Evolutionary conservation across 179 eudicot genomes (phyloP), one percentile per base, ranked within the genome.

Genomic region (Beta macrorhiza): DNA sequence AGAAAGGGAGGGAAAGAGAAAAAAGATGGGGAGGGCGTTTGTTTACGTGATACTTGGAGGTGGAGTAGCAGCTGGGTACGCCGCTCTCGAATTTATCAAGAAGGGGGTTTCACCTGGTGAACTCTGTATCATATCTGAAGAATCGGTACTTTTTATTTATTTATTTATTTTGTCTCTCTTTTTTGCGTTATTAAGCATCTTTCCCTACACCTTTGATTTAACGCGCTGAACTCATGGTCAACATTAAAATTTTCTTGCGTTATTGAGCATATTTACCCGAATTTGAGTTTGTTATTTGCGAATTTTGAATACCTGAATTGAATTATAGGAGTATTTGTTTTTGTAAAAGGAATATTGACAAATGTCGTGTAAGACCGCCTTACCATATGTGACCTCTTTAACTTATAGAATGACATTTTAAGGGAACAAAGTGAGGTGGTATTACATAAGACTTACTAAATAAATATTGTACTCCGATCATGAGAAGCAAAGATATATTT

Each of bases 1-100:
- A 63, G 11, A 22, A 20, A 63, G 22, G 7, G 67, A 62, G 56
- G 56, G 53, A 49, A 56, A 56, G 16, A 64, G 44, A 32, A 29
- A 12, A 65, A 11, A 29, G 44, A 93, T 94, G 98, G 97, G 97
- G 13, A 86, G 98, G 67, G 98, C 98, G 19, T 94, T 93, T 78
- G 92, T 93, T 80, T 94, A 93, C 74, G 98, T 91, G 67, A 91
- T 94, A 80, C 84, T 94, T 8, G 98, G 98, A 25, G 98, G 98
- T 71, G 98, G 98, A 37, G 98, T 94, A 1, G 94, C 96, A 57
- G 98, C 97, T 88, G 98, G 98, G 4, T 94, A 93, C 72, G 98
- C 98, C 1, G 94, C 98, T 80, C 96, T 90, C 81, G 94, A 94
- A 86, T 93, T 94, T 85, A 82, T 87, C 37, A 87, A 80, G 47